Evolutionary conservation across 768 basidiomycete species (phyloP), one percentile per base, ranked within the genome.

Genomic region (Boletus pseudopeckii): DNA sequence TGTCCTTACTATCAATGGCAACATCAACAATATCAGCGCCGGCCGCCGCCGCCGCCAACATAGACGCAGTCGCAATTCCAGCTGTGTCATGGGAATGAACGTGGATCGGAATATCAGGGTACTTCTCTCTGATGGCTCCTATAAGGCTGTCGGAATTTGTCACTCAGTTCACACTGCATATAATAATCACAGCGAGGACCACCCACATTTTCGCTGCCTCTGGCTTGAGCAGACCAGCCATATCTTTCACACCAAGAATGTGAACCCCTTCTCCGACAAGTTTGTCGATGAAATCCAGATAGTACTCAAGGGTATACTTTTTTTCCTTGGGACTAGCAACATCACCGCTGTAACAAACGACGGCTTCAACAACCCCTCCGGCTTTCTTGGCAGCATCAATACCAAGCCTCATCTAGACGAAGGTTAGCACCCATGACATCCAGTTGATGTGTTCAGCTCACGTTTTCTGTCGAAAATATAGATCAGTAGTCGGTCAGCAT

Each of bases 321-420:
- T 81, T 92, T 75, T 95, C 92, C 73, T 88, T 94, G 50, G 92
- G 86, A 75, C 83, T 91, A 37, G 94, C 95, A 45, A 97, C 89
- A 69, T 99, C 97, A 56, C 97, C 97, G 60, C 91, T 95, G 80
- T 99, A 99, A 77, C 97, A 99, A 61, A 96, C 91, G 54, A 92
- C 92, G 40, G 92, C 97, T 72, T 99, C 97, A 55, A 88, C 87
- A 46, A 99, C 97, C 79, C 97, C 97, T 53, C 97, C 97, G 32
- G 97, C 97, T 73, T 97, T 97, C 85, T 98, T 99, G 54, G 97
- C 97, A 38, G 97, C 97, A 68, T 99, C 97, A 63, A 99, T 98
- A 69, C 97, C 97, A 62, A 99, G 85, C 72, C 81, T 87, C 91
- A 99, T 91, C 90, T 98, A 59, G 46, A 56, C 52, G 33, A 48